These are phyloP conservation scores for Phlyctochytrium arcticum DNA, from an alignment of 192 early-diverging fungal genomes.

Conservation along the genomic window DNA sequence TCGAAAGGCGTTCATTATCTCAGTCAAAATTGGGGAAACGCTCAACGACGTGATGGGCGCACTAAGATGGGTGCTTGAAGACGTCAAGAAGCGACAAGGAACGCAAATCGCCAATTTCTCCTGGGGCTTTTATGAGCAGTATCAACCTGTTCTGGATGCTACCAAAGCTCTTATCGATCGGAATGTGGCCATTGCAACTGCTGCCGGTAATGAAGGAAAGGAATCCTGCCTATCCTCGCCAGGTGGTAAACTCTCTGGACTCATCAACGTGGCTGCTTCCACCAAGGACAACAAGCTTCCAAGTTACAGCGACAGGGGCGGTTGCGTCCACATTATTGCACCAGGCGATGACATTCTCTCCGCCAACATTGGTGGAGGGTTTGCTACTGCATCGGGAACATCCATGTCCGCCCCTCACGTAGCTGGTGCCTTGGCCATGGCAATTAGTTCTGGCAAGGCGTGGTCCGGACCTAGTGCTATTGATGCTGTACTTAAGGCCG, in stretches of 20 bases:
- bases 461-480: conserved; percentile 24
- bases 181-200: conserved; percentile 48
- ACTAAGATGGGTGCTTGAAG: conserved; percentile 34
- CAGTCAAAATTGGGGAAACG: conserved; percentile 55
- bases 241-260: conserved; percentile 19
- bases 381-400: conserved; percentile 46
- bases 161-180: conserved; percentile 21
- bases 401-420: conserved; percentile 56
- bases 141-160: conserved; percentile 55
- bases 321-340: conserved; percentile 59
- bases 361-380: conserved; percentile 18
- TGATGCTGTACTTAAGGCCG: neutral
- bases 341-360: conserved; percentile 53
- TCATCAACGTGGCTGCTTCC: conserved; percentile 31
- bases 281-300: conserved; percentile 28
- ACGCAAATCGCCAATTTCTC: conserved; percentile 50
- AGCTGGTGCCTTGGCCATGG: conserved; percentile 48
- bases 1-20: conserved; percentile 49
- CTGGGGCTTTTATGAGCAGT: conserved; percentile 72
- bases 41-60: conserved; percentile 48
- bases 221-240: conserved; percentile 60
- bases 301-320: conserved; percentile 48
- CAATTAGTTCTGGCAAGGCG: no score
- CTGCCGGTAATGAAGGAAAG: no score
- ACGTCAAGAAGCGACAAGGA: conserved; percentile 4